A percentile compares a stretch with the other conserved stretches of the same genome.
Evolutionary conservation across 768 basidiomycete species (phyloP).

Genomic region (Pulveroboletus sp.): DNA sequence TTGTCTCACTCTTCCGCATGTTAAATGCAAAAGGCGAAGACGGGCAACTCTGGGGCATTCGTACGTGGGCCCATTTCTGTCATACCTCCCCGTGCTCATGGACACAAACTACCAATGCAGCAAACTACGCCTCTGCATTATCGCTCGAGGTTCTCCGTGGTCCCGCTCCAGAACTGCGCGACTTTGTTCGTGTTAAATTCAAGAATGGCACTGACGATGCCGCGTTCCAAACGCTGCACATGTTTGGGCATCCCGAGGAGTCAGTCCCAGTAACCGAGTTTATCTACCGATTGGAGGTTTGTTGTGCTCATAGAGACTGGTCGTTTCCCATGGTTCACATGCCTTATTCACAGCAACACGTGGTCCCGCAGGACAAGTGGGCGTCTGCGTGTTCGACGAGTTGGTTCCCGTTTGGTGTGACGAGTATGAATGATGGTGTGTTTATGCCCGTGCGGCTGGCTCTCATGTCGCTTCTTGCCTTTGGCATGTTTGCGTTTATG

Average conservation of each 20-base stretch:
- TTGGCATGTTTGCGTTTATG: conserved; percentile 11
- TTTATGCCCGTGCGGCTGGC: not conserved
- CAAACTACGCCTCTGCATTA: conserved; percentile 67
- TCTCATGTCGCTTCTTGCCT: conserved; percentile 7
- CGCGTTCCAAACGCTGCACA: conserved; percentile 57
- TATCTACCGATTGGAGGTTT: conserved; percentile 75
- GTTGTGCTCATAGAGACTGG: conserved; percentile 3
- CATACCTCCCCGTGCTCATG: not conserved
- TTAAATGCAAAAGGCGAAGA: conserved; percentile 45
- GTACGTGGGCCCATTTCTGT: conserved; percentile 38
- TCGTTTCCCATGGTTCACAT: not conserved
- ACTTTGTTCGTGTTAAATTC: conserved; percentile 80
- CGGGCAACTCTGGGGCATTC: conserved; percentile 50
- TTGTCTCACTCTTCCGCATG: conserved; percentile 71
- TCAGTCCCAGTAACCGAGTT: conserved; percentile 75
- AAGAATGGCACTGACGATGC: conserved; percentile 63
- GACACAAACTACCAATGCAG: conserved; percentile 30
- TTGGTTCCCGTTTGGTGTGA: conserved; percentile 21
- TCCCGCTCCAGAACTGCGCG: conserved; percentile 67
- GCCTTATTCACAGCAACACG: conserved; percentile 28
- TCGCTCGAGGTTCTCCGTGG: conserved; percentile 73
- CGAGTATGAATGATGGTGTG: not conserved
- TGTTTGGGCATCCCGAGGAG: conserved; percentile 66
- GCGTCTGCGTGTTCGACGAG: conserved; percentile 34
- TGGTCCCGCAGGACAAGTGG: conserved; percentile 38